These are phyloP conservation scores for Beauveria asiatica DNA, from an alignment of 2,329 filamentous ascomycete species.

Conservation along the genomic window DNA sequence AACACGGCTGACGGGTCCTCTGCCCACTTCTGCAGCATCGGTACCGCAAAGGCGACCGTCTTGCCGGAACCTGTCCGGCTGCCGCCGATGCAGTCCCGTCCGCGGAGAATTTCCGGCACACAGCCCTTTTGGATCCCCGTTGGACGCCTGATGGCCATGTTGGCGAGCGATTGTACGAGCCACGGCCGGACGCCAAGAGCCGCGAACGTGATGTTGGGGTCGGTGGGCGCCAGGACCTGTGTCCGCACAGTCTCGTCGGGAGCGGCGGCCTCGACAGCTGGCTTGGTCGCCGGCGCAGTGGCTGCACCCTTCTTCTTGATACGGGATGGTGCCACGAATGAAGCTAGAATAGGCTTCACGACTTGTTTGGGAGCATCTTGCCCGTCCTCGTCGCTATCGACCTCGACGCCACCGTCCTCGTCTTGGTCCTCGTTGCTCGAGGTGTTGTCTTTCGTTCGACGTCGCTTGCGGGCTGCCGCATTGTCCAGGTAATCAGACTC, in stretches of 20 bases:
- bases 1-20: conserved; percentile 89
- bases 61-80: conserved; percentile 95
- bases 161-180: conserved; percentile 71
- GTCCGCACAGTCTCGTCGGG: conserved; percentile 18
- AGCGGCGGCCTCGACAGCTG: background rate
- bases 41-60: conserved; percentile 90
- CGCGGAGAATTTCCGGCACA: conserved; percentile 86
- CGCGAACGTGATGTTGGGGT: conserved; percentile 58
- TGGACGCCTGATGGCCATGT: conserved; percentile 74
- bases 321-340: conserved; percentile 44
- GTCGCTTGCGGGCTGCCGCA: conserved; percentile 36
- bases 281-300: conserved; percentile 11
- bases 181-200: conserved; percentile 70
- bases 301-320: conserved; percentile 33
- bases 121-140: conserved; percentile 89
- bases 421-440: conserved; percentile 17
- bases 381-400: conserved; percentile 19
- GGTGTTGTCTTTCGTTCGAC: conserved; percentile 24
- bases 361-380: conserved; percentile 23
- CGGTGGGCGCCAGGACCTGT: conserved; percentile 41
- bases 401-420: conserved; percentile 15
- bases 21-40: conserved; percentile 89
- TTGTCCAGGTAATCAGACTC: conserved; percentile 44
- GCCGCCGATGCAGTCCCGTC: conserved; percentile 89
- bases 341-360: conserved; percentile 27